Conservation (phyloP, 164 flowering plant species). For the Saururus chinensis region DNA sequence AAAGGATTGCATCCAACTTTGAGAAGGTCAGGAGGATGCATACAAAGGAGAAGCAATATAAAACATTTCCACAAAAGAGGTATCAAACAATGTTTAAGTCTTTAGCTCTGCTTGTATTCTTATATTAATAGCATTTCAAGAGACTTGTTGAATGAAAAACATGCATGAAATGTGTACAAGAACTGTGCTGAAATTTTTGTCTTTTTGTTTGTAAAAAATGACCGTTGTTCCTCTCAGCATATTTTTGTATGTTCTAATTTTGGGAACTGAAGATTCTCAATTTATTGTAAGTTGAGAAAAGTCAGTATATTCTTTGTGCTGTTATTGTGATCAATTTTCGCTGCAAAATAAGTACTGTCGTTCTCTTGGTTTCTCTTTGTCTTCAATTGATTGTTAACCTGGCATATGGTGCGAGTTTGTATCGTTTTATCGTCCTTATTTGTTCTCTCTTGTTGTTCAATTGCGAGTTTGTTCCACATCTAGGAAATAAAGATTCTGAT, state of each 20-base stretch:
- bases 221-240: too few species aligned
- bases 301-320: neutral
- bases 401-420: too few species aligned
- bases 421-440: too few species aligned
- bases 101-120: neutral
- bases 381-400: too few species aligned
- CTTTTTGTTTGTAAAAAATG: too few species aligned
- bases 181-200: neutral
- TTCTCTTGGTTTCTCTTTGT: too few species aligned
- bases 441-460: too few species aligned
- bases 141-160: neutral
- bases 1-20: slow-evolving; percentile 42
- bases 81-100: neutral
- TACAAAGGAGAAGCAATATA: slow-evolving; percentile 23
- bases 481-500: too few species aligned
- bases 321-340: too few species aligned
- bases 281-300: neutral
- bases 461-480: too few species aligned
- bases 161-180: neutral
- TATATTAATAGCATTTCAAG: neutral
- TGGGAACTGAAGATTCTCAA: neutral
- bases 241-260: too few species aligned
- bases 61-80: neutral
- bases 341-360: too few species aligned
- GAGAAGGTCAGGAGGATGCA: slow-evolving; percentile 29